Base-by-base conservation (phyloP, 495 filamentous ascomycete species). In the Talaromyces nanjingensis region DNA sequence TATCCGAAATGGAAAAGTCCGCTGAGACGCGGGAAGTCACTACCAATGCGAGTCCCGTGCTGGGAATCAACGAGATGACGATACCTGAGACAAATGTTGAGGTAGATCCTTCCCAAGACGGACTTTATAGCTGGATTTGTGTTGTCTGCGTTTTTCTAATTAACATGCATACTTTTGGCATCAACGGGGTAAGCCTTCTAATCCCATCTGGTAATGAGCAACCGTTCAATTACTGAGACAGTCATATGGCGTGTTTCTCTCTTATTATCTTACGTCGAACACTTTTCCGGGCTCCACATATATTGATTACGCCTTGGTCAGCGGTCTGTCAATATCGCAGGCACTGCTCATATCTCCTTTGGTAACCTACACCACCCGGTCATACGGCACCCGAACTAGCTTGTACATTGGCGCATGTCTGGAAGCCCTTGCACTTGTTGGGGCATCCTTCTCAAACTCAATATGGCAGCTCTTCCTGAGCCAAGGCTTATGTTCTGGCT, bases 391-490 rank as follows among this genome's bases (percentile, higher is more conserved):
- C 33, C 33, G 33, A 37, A 37, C 33, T 37, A 37, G 9, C 9
- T 3, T 37, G 8, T 37, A 37, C 33, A 37, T 37, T 37, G 33
- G 33, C 11, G 33, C 33, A 71, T n/a, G 65, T 37, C 66, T 82
- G 47, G 67, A 79, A 52, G 71, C 75, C 1, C 59, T 69, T 2
- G 75, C 76, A 29, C 65, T 80, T 16, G 72, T 85, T 31, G 73
- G 72, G 4, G 81, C 83, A 1, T 78, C 78, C 27, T 84, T 82
- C 67, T 71, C 79, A 4, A 62, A 34, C 4, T 31, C 69, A 11
- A 77, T 79, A 2, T 85, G 80, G 79, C 81, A 84, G 11, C 74
- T 86, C 0, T 83, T 80, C 62, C 76, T 86, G 7, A 68, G 68
- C 3, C 83, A 85, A 65, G 83, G 81, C 3, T 59, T 82, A 1